Percentiles rank a stretch among this genome's conserved stretches.
These are phyloP conservation scores for Kurtzmaniella natalensis DNA, from an alignment of 1,139 yeast species.

Conservation along the genomic window DNA sequence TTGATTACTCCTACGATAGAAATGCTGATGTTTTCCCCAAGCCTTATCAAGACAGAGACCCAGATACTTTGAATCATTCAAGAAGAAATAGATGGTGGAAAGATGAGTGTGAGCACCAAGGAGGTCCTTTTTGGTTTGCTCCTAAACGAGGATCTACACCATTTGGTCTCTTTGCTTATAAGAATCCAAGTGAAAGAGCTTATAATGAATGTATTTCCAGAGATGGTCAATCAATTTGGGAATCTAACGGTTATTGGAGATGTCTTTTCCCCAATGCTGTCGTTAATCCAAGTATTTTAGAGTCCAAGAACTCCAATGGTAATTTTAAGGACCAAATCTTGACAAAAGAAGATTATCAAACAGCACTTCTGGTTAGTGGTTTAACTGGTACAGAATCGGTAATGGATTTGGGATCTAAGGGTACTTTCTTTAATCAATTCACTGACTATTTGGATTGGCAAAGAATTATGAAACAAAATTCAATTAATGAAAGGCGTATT, in stretches of 20 bases:
- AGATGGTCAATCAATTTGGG: slow-evolving; percentile 76
- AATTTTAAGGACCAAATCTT: slow-evolving; percentile 27
- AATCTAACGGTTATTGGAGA: slow-evolving; percentile 76
- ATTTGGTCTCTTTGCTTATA: slow-evolving; percentile 51
- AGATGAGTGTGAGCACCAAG: not conserved
- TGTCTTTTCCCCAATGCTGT: slow-evolving; percentile 70
- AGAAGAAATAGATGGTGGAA: not conserved
- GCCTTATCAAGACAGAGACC: slow-evolving; percentile 9
- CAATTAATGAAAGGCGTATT: slow-evolving; percentile 23
- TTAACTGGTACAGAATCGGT: slow-evolving; percentile 7
- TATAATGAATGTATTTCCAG: slow-evolving; percentile 60
- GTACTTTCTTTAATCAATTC: slow-evolving; percentile 52
- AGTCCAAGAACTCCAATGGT: slow-evolving; percentile 20
- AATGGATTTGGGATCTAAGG: slow-evolving; percentile 37
- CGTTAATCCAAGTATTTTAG: slow-evolving; percentile 32
- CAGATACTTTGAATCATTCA: slow-evolving; percentile 3
- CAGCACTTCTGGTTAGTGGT: slow-evolving; percentile 16
- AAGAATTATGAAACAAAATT: slow-evolving; percentile 45
- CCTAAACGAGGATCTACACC: slow-evolving; percentile 18
- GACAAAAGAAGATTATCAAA: slow-evolving; percentile 48
- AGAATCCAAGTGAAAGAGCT: slow-evolving; percentile 57
- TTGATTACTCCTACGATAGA: not conserved
- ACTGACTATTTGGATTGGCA: slow-evolving; percentile 69
- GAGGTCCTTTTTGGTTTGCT: not conserved
- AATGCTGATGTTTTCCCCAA: slow-evolving; percentile 7